A percentile compares a stretch with the other conserved stretches of the same genome.
Evolutionary conservation across 2,329 filamentous ascomycete species (phyloP).

Genomic region (Knoxdaviesia proteae): DNA sequence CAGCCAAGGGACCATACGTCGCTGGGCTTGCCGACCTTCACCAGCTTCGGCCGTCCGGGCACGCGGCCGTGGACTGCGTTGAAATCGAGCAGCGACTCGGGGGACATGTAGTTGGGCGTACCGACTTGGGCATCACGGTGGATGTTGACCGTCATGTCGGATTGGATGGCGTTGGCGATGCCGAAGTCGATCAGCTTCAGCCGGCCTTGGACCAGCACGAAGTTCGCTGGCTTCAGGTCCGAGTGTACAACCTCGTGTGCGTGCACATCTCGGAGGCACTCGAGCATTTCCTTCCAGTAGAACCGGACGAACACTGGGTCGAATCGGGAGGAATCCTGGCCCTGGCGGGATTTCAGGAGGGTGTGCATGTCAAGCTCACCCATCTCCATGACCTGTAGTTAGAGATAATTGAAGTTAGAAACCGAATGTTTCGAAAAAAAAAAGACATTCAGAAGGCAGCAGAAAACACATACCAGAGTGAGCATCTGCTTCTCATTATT

Average conservation of each 20-base stretch:
- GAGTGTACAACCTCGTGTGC: constrained; percentile 85
- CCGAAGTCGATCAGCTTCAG: constrained; percentile 97
- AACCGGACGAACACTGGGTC: constrained; percentile 86
- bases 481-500: constrained; percentile 81
- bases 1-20: constrained; percentile 95
- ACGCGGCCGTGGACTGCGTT: constrained; percentile 38
- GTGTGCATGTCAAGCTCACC: constrained; percentile 86
- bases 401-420: constrained; percentile 6
- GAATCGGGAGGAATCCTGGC: constrained; percentile 51
- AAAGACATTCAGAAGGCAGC: neutral
- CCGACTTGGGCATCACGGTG: constrained; percentile 90
- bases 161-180: constrained; percentile 92
- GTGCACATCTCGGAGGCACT: constrained; percentile 80
- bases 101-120: constrained; percentile 97
- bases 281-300: constrained; percentile 99
- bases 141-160: constrained; percentile 89
- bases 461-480: constrained; percentile 43
- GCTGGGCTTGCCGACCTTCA: constrained; percentile 89
- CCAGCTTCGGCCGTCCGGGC: constrained; percentile 42
- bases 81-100: constrained; percentile 76
- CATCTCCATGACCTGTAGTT: constrained; percentile 71
- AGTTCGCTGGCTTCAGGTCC: constrained; percentile 92
- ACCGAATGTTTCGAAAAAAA: neutral
- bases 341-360: constrained; percentile 54
- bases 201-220: constrained; percentile 73